These are phyloP conservation scores for Jacaranda mimosifolia DNA, from an alignment of 257 asterid species.

Conservation along the genomic window DNA sequence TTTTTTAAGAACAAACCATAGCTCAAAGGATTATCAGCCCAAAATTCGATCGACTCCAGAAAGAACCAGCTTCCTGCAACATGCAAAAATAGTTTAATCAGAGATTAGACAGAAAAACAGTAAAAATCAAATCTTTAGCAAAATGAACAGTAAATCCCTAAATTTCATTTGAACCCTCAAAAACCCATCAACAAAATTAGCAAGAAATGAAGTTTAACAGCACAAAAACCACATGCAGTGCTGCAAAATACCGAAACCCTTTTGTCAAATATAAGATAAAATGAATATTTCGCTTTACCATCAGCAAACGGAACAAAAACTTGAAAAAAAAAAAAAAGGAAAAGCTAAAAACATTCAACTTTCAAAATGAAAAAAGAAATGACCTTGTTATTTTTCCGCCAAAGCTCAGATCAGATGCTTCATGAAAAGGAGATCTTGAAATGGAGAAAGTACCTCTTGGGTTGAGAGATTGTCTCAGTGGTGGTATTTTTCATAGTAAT, in stretches of 20 bases:
- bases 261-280: neutral
- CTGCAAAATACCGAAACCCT: slow-evolving; percentile 16
- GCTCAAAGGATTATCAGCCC: slow-evolving; percentile 8
- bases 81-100: slow-evolving; percentile 18
- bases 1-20: slow-evolving; percentile 21
- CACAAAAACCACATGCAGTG: slow-evolving; percentile 4
- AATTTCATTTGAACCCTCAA: slow-evolving; percentile 29
- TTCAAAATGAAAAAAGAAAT: neutral
- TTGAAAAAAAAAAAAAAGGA: neutral
- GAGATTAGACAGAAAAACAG: slow-evolving; percentile 23
- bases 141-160: slow-evolving; percentile 43
- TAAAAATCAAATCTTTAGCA: slow-evolving; percentile 18
- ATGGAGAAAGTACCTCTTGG: slow-evolving; percentile 35
- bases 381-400: neutral
- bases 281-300: slow-evolving; percentile 12
- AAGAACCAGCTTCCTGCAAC: slow-evolving; percentile 37
- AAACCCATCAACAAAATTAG: slow-evolving; percentile 16
- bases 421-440: slow-evolving; percentile 26
- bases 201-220: slow-evolving; percentile 5
- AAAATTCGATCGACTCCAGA: slow-evolving; percentile 26
- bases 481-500: neutral
- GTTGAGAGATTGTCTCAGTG: slow-evolving; percentile 10
- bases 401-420: slow-evolving; percentile 29
- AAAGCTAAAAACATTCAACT: neutral
- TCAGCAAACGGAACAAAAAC: neutral